These are phyloP conservation scores for Porpolomopsis calyptriformis DNA, from an alignment of 768 basidiomycete genomes.

Conservation along the genomic window DNA sequence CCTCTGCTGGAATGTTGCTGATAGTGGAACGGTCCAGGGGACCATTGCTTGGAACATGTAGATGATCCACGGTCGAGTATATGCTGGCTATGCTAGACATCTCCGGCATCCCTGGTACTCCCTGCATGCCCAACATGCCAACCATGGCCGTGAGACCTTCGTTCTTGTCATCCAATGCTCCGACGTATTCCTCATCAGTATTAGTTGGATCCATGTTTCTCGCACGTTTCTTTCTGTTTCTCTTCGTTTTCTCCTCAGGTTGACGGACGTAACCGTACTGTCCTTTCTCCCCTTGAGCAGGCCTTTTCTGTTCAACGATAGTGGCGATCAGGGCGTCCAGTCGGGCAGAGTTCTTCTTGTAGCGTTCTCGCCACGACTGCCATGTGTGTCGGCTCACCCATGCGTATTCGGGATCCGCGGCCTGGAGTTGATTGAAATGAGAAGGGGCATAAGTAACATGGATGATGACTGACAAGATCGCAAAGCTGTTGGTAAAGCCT, in stretches of 20 bases:
- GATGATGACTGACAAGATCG: conserved; percentile 41
- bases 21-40: conserved; percentile 24
- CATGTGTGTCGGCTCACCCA: conserved; percentile 81
- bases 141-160: conserved; percentile 10
- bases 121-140: conserved; percentile 9
- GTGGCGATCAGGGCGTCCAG: conserved; percentile 53
- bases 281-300: conserved; percentile 62
- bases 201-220: conserved; percentile 20
- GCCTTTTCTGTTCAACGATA: conserved; percentile 63
- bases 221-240: conserved; percentile 37
- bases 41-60: conserved; percentile 14
- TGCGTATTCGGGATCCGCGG: conserved; percentile 55
- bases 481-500: conserved; percentile 73
- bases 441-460: not conserved
- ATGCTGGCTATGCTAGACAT: conserved; percentile 1
- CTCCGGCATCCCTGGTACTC: conserved; percentile 8
- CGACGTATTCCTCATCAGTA: conserved; percentile 16
- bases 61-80: not conserved
- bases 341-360: conserved; percentile 70
- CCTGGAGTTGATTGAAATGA: conserved; percentile 26
- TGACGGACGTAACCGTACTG: conserved; percentile 76
- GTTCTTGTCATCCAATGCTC: conserved; percentile 13
- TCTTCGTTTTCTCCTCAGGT: conserved; percentile 58
- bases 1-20: conserved; percentile 42
- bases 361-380: conserved; percentile 85